Conservation (phyloP, 768 basidiomycete genomes). For the Candolleomyces efflorescens region DNA sequence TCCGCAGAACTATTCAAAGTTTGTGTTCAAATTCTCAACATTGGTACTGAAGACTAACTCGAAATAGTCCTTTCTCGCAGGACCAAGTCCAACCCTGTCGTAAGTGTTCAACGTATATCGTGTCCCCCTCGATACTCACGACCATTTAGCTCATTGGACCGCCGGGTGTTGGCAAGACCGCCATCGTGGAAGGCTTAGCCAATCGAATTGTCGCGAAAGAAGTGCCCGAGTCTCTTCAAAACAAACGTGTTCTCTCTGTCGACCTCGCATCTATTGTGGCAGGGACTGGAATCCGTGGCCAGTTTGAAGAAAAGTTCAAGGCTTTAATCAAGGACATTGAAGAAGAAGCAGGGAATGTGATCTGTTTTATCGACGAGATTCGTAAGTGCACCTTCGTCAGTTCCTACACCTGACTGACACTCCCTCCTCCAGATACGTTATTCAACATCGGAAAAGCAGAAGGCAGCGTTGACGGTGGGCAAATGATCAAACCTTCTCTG, state of each 20-base stretch:
- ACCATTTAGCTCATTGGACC: constrained; percentile 65
- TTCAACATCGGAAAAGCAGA: constrained; percentile 91
- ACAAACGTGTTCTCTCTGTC: constrained; percentile 84
- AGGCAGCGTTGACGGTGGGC: constrained; percentile 88
- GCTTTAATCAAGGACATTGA: constrained; percentile 87
- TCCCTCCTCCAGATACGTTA: constrained; percentile 49
- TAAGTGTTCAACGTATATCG: constrained; percentile 25
- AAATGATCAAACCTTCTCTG: constrained; percentile 91
- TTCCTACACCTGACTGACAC: neutral
- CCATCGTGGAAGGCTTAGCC: constrained; percentile 87
- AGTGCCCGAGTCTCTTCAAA: constrained; percentile 88
- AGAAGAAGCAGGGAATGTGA: constrained; percentile 76
- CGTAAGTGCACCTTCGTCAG: constrained; percentile 49
- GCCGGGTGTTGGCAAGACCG: constrained; percentile 91
- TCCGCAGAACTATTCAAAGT: constrained; percentile 90
- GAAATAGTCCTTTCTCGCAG: constrained; percentile 71
- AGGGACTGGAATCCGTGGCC: constrained; percentile 87
- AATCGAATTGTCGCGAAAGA: constrained; percentile 83
- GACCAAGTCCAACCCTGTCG: constrained; percentile 92
- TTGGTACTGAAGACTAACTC: neutral
- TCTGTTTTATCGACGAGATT: constrained; percentile 94
- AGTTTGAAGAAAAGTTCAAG: constrained; percentile 94
- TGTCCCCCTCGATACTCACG: neutral
- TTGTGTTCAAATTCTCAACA: neutral
- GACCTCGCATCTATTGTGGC: constrained; percentile 84